Percentiles rank a stretch among this genome's conserved stretches.
Evolutionary conservation across 768 basidiomycete species (phyloP).

Genomic region (Amanita subjunquillea): DNA sequence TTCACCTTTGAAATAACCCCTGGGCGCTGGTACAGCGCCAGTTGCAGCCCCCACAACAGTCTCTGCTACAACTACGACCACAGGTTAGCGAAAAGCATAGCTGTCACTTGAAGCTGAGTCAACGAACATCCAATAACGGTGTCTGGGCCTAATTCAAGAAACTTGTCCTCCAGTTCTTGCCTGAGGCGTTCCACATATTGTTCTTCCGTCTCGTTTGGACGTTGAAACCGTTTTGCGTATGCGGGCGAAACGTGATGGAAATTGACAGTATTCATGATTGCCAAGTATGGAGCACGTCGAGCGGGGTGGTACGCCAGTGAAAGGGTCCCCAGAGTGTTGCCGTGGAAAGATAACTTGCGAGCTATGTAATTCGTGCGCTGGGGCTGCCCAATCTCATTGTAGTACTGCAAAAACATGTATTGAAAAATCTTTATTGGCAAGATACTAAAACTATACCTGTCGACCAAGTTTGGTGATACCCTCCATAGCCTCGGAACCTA

Average conservation of each 20-base stretch:
- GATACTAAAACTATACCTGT: slow-evolving; percentile 36
- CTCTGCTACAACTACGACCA: slow-evolving; percentile 61
- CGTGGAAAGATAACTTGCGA: slow-evolving; percentile 73
- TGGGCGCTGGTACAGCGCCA: slow-evolving; percentile 66
- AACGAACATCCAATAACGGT: slow-evolving; percentile 69
- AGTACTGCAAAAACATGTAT: slow-evolving; percentile 38
- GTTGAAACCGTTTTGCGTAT: slow-evolving; percentile 72
- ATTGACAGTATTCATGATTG: slow-evolving; percentile 48
- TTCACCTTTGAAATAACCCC: slow-evolving; percentile 65
- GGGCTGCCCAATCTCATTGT: slow-evolving; percentile 55
- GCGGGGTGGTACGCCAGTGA: slow-evolving; percentile 57
- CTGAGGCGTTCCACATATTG: slow-evolving; percentile 71
- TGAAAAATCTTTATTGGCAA: background rate
- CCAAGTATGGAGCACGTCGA: slow-evolving; percentile 60
- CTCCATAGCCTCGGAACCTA: slow-evolving; percentile 88
- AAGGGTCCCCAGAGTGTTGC: slow-evolving; percentile 68
- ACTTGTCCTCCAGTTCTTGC: slow-evolving; percentile 79
- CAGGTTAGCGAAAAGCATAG: background rate
- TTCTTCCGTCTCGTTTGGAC: slow-evolving; percentile 58
- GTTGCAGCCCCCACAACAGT: slow-evolving; percentile 84
- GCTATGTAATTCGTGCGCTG: slow-evolving; percentile 73
- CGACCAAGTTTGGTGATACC: slow-evolving; percentile 72
- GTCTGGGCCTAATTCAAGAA: slow-evolving; percentile 70
- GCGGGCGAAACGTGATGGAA: slow-evolving; percentile 88
- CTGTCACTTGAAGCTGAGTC: slow-evolving; percentile 4